Conservation (phyloP, 176 grass and related monocot genomes). For the Aegilops umbellulata region DNA sequence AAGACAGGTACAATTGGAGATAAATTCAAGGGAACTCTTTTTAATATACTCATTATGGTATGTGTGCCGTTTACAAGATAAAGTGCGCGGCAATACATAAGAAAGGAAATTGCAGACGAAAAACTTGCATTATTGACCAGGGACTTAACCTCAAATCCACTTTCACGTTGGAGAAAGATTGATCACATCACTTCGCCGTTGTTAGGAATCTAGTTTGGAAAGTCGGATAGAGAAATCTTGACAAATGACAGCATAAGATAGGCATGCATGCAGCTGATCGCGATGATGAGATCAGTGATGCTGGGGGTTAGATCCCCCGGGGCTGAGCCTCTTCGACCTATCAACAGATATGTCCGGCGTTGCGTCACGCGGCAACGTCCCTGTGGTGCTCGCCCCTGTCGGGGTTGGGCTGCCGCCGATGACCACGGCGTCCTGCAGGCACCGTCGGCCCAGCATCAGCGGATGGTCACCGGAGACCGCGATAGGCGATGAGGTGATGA, state of each 20-base stretch:
- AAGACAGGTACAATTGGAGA: not conserved
- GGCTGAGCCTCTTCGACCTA: conserved; percentile 55
- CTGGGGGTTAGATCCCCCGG: conserved; percentile 45
- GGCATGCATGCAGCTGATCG: not conserved
- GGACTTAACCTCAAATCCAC: not conserved
- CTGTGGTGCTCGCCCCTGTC: not conserved
- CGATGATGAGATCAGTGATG: conserved; percentile 34
- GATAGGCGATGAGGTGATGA: not conserved
- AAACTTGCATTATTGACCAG: not conserved
- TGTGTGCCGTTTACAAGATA: not conserved
- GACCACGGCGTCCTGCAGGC: conserved; percentile 18
- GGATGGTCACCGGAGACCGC: not conserved
- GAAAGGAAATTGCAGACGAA: not conserved
- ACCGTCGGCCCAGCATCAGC: conserved; percentile 15
- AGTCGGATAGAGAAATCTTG: not conserved
- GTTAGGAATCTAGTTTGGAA: not conserved
- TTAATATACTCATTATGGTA: too few relatives aligned
- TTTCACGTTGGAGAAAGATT: not conserved
- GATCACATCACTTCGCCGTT: not conserved
- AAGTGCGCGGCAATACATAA: not conserved
- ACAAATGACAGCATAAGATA: not conserved
- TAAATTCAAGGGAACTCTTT: not conserved
- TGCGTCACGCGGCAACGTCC: conserved; percentile 14
- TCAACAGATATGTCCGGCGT: conserved; percentile 12
- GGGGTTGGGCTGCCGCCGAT: not conserved